A percentile compares a stretch with the other conserved stretches of the same genome.
These are phyloP conservation scores for Cordyceps cateniannulata DNA, from an alignment of 2,329 filamentous ascomycete genomes.

Conservation along the genomic window DNA sequence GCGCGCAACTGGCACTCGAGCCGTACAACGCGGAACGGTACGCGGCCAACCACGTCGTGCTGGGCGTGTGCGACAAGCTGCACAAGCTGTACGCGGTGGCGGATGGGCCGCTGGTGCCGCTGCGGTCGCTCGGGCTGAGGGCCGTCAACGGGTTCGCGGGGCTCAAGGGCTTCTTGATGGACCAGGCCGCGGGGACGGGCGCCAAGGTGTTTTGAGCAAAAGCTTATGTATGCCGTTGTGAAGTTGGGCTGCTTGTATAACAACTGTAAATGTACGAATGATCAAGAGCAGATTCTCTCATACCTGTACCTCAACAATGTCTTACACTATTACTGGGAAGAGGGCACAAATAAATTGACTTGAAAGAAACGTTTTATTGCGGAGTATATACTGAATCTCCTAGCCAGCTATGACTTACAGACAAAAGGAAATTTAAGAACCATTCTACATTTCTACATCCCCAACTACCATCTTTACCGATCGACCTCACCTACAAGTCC, in stretches of 20 bases:
- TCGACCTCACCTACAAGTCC: slow-evolving; percentile 51
- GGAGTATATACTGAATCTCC: slow-evolving; percentile 32
- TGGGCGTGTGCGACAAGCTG: slow-evolving; percentile 80
- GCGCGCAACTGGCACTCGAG: slow-evolving; percentile 70
- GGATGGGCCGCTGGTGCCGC: slow-evolving; percentile 70
- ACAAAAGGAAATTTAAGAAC: slow-evolving; percentile 30
- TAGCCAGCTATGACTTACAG: slow-evolving; percentile 34
- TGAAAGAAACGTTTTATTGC: slow-evolving; percentile 23
- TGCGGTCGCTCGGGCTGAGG: slow-evolving; percentile 69
- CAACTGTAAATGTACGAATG: not conserved
- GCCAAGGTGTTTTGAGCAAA: slow-evolving; percentile 33
- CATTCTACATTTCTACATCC: slow-evolving; percentile 23
- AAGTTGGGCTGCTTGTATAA: not conserved
- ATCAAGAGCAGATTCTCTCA: not conserved
- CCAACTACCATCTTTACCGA: slow-evolving; percentile 36
- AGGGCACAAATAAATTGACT: not conserved
- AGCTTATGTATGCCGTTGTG: not conserved
- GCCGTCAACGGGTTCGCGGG: slow-evolving; percentile 69
- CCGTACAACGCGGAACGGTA: slow-evolving; percentile 77
- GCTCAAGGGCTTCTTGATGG: slow-evolving; percentile 84
- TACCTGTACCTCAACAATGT: not conserved
- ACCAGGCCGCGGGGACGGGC: slow-evolving; percentile 53
- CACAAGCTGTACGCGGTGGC: slow-evolving; percentile 86
- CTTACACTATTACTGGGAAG: not conserved
- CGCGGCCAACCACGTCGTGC: slow-evolving; percentile 69